Conservation (phyloP, 2,329 filamentous ascomycete genomes). For the Talaromyces sp. region DNA sequence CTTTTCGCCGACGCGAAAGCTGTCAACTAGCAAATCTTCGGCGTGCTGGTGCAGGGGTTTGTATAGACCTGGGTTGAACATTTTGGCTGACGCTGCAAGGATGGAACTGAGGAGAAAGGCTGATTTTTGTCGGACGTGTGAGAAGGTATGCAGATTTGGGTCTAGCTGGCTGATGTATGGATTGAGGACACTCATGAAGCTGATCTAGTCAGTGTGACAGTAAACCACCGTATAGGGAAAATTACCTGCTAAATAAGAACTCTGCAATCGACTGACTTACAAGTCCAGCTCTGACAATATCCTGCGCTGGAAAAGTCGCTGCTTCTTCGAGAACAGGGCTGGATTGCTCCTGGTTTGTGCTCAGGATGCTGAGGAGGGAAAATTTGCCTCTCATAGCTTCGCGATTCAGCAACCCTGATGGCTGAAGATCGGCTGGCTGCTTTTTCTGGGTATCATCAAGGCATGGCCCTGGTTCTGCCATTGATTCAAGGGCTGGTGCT, state of each 20-base stretch:
- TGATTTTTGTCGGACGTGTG: slow-evolving; percentile 29
- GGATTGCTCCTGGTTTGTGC: background rate
- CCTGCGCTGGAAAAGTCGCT: slow-evolving; percentile 7
- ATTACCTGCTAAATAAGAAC: slow-evolving; percentile 23
- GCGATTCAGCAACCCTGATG: slow-evolving; percentile 28
- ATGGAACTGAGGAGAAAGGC: slow-evolving; percentile 32
- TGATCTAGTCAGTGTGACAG: slow-evolving; percentile 10
- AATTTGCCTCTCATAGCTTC: slow-evolving; percentile 22
- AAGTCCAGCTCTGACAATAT: slow-evolving; percentile 21
- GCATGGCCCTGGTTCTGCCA: background rate
- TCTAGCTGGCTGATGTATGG: slow-evolving; percentile 39
- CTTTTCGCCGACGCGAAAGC: slow-evolving; percentile 29
- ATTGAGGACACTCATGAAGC: slow-evolving; percentile 36
- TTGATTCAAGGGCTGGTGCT: background rate
- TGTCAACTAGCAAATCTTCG: slow-evolving; percentile 24
- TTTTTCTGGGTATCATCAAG: background rate
- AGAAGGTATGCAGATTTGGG: slow-evolving; percentile 32
- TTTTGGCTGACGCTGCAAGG: slow-evolving; percentile 31
- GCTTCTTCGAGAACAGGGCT: background rate
- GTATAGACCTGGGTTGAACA: slow-evolving; percentile 31
- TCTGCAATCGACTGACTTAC: slow-evolving; percentile 21
- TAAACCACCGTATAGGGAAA: background rate
- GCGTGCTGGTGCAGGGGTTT: slow-evolving; percentile 21
- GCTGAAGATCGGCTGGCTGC: slow-evolving; percentile 8
- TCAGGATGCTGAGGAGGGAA: slow-evolving; percentile 6